These are phyloP conservation scores for Saprolegnia diclina DNA, from an alignment of 352 stramenopile species.

Conservation along the genomic window DNA sequence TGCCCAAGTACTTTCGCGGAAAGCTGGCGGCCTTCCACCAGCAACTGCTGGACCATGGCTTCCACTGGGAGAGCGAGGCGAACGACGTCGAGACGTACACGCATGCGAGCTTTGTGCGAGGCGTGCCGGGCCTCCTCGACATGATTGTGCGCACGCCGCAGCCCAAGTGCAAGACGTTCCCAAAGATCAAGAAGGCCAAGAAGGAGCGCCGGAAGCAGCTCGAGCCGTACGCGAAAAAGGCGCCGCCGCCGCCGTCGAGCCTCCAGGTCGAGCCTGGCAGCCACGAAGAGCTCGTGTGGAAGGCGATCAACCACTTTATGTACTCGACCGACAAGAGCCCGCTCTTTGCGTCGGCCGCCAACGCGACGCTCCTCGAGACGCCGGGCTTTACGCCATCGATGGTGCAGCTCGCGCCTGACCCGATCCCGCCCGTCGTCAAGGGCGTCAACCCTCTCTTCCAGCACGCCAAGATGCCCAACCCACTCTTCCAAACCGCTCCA, in stretches of 20 bases:
- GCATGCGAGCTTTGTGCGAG: conserved; percentile 51
- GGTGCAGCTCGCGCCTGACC: conserved; percentile 15
- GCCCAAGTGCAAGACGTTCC: conserved; percentile 34
- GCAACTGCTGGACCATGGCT: conserved; percentile 70
- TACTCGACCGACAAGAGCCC: conserved; percentile 22
- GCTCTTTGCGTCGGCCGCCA: not conserved
- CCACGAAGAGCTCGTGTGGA: conserved; percentile 21
- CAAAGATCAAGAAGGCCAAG: conserved; percentile 21
- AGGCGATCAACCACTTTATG: conserved; percentile 11
- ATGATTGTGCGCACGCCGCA: conserved; percentile 49
- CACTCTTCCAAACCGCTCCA: not conserved
- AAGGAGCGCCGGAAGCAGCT: not conserved
- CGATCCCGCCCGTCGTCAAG: not conserved
- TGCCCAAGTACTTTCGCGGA: conserved; percentile 65
- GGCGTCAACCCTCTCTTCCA: conserved; percentile 16
- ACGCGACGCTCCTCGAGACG: conserved; percentile 5
- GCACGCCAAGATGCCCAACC: not conserved
- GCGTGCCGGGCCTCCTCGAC: conserved; percentile 44
- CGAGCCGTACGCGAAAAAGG: not conserved
- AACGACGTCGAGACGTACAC: conserved; percentile 47
- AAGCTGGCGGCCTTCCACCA: conserved; percentile 65
- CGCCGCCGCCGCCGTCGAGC: not conserved
- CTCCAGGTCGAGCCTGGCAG: conserved; percentile 12
- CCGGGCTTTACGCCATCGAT: conserved; percentile 26
- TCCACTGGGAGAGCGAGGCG: conserved; percentile 47